Evolutionary conservation across 208 protist species (phyloP), one percentile per base, ranked within the genome.

Genomic region (Leishmania mexicana): DNA sequence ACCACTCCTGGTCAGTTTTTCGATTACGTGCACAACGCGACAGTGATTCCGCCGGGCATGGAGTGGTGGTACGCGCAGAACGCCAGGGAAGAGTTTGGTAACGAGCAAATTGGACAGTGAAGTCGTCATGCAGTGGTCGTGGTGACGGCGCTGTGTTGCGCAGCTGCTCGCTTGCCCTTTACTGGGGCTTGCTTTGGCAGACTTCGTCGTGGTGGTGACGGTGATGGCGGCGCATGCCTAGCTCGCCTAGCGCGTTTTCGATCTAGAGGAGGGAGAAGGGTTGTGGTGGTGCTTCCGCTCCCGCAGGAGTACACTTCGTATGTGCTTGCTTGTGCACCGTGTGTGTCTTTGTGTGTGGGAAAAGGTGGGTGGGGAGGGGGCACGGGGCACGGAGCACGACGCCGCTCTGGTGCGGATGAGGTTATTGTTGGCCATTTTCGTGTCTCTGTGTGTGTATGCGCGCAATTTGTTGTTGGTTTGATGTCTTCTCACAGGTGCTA

Each of bases 11-110:
- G 92, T 38, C 89, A 93, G 75, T 97, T 97, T 80, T 98, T 97
- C 86, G 95, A 98, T 78, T 97, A 96, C 75, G 93, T 96, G 28
- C 74, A 80, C 76, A 97, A 97, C 85, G 89, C 45, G 7, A 88
- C 88, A 31, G 79, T 96, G 47, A 84, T 97, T 42, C 95, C 95
- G 17, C 83, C 78, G 13, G 95, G 95, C 17, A 77, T 97, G 83
- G 93, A 97, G 86, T 95, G 89, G 92, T 97, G 91, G 89, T 90
- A 92, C 81, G 91, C 80, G 65, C 85, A 88, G 74, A 85, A 81
- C 57, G 89, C 83, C 58, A 77, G 79, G 40, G 72, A 88, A 19
- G 89, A 92, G 58, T 91, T 95, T 31, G 92, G 91, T 80, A 86
- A 85, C n/a, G 84, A 92, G 75, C 83, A 83, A 49, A 87, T 90